Evolutionary conservation across 1,139 yeast species (phyloP).

Genomic region (Zygosaccharomyces pseudobailii): DNA sequence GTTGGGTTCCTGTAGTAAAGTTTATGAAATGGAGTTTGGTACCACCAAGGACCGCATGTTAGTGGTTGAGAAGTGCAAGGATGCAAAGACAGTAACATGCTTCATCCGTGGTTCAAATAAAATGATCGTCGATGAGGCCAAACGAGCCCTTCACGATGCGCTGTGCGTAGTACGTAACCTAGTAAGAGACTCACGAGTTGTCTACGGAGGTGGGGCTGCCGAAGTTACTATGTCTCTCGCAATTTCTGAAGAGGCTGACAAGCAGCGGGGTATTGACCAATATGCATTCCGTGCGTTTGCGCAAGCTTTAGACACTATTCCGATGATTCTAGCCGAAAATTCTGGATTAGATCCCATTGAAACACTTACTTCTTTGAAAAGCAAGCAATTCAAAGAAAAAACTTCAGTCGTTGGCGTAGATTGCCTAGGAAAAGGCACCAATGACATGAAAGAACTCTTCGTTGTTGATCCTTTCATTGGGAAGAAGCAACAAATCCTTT

Average conservation of each 20-base stretch:
- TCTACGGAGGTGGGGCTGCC: constrained; percentile 98
- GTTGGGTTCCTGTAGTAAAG: constrained; percentile 81
- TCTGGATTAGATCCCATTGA: constrained; percentile 94
- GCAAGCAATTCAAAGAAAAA: constrained; percentile 74
- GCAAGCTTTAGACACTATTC: constrained; percentile 83
- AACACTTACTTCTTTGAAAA: constrained; percentile 74
- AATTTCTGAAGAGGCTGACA: constrained; percentile 87
- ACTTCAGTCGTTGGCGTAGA: constrained; percentile 83
- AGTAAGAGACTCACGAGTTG: constrained; percentile 86
- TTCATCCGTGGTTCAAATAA: constrained; percentile 93
- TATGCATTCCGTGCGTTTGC: constrained; percentile 96
- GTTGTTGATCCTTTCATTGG: constrained; percentile 97
- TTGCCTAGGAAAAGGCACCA: constrained; percentile 81
- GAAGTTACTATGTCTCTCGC: constrained; percentile 94
- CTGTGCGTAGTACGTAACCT: constrained; percentile 95
- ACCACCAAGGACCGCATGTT: constrained; percentile 96
- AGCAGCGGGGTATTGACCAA: constrained; percentile 91
- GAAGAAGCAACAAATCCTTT: constrained; percentile 87
- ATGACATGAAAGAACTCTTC: constrained; percentile 88
- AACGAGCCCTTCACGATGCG: constrained; percentile 94
- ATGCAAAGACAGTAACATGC: constrained; percentile 87
- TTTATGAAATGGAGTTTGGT: constrained; percentile 88
- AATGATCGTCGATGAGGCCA: constrained; percentile 96
- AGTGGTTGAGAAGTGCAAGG: constrained; percentile 85
- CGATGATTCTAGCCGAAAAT: constrained; percentile 93